Evolutionary conservation across 75 land plant species (phyloP).

Genomic region (Selaginella tamariscina): DNA sequence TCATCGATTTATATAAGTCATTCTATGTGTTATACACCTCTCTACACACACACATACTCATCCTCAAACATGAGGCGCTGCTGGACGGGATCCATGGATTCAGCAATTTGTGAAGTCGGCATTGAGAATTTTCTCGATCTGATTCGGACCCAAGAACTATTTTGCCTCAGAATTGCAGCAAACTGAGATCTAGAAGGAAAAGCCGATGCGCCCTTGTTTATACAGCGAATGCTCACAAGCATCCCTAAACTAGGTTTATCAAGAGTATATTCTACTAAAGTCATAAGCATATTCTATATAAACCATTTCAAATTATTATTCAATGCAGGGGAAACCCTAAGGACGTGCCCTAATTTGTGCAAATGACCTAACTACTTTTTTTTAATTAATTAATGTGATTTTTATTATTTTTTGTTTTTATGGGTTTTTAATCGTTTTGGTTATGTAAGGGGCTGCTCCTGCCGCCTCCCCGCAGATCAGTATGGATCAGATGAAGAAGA

Average conservation of each 20-base stretch:
- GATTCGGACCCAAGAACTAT: too few relatives aligned
- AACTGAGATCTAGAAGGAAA: too few relatives aligned
- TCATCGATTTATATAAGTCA: not conserved
- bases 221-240: too few relatives aligned
- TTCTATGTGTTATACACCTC: not conserved
- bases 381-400: not conserved
- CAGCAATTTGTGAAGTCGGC: slow-evolving; percentile 13
- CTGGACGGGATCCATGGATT: slow-evolving; percentile 84
- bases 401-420: not conserved
- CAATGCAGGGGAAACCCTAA: not conserved
- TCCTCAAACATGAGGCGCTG: slow-evolving; percentile 96
- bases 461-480: not conserved
- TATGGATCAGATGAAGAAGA: slow-evolving; percentile 84
- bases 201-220: too few relatives aligned
- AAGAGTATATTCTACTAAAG: too few relatives aligned
- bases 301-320: too few relatives aligned
- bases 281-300: too few relatives aligned
- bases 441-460: not conserved
- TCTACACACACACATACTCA: slow-evolving; percentile 51
- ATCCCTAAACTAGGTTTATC: too few relatives aligned
- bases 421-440: not conserved
- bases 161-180: too few relatives aligned
- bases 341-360: not conserved
- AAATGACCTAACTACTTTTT: not conserved
- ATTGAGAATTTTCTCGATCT: not conserved